Evolutionary conservation across 192 early-diverging fungal genomes (phyloP), one percentile per base, ranked within the genome.

Genomic region (Funneliformis geosporum): DNA sequence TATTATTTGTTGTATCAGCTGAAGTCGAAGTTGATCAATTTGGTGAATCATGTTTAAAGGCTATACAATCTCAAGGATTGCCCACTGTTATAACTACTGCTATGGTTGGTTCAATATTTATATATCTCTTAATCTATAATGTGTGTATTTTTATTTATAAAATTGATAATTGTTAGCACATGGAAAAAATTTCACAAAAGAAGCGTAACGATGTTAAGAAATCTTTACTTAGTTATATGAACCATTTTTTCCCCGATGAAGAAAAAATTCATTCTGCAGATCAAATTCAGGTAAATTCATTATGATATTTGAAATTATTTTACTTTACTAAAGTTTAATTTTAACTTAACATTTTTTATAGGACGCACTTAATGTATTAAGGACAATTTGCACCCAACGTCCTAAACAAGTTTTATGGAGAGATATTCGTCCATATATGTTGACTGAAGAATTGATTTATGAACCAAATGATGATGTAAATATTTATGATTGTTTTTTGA

Each of bases 11-110:
- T 1, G 82, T 99, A 80, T 97, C 95, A 61, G 95, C 96, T 18
- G 89, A 92, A 5, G 92, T 92, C 11, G 96, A 98, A 82, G 98
- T 99, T 9, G 98, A 98, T 82, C 88, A 87, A 47, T 97, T 97
- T 89, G 98, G 98, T 59, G 92, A 95, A 82, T 88, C 88, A 74
- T 90, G 91, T 71, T 82, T 99, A 82, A 88, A 89, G 46, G 90
- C 93, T 40, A 92, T 99, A 77, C 93, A 95, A 83, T 90, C 92
- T 64, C 96, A 97, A 83, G 97, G 96, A 75, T 91, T 97, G 21
- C 88, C 93, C 0, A 89, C 91, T 5, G 89, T 92, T 47, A 86
- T 97, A 39, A 86, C 91, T 21, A 85, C 92, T 16, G 93, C 95
- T 7, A 88, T 91, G 85, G 83, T 90, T 50, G 9, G 33, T 28